These are phyloP conservation scores for Phtheirospermum japonicum DNA, from an alignment of 257 asterid species.

Conservation along the genomic window DNA sequence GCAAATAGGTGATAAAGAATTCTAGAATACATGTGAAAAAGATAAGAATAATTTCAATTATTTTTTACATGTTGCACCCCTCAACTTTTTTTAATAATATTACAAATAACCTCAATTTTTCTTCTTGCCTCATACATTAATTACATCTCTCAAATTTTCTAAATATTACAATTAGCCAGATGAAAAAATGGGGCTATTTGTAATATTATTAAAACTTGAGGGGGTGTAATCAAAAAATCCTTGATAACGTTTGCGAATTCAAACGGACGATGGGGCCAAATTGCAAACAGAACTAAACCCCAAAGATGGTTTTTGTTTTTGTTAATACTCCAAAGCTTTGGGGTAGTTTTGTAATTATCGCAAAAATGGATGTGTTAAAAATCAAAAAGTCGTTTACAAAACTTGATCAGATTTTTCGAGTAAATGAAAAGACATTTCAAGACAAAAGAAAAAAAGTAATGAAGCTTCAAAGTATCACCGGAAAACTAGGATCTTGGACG, in stretches of 20 bases:
- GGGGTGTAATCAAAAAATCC: not conserved
- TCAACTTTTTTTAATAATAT: too few relatives aligned
- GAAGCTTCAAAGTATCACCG: slow-evolving; percentile 44
- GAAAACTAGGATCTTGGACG: slow-evolving; percentile 81
- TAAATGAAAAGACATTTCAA: not conserved
- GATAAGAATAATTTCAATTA: not conserved
- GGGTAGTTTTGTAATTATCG: not conserved
- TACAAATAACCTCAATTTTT: too few relatives aligned
- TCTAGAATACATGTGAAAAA: not conserved
- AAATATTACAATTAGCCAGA: not conserved
- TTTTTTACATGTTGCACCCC: too few relatives aligned
- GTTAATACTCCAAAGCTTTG: not conserved
- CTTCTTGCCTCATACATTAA: too few relatives aligned
- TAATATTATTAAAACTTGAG: not conserved
- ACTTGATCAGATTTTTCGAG: not conserved
- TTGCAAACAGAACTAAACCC: not conserved
- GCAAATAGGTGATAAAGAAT: not conserved
- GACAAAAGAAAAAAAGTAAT: not conserved
- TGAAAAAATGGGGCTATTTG: not conserved
- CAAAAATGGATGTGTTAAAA: not conserved
- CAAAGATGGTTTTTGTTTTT: not conserved
- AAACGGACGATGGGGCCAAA: not conserved
- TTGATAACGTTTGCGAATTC: not conserved
- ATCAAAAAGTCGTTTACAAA: not conserved
- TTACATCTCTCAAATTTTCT: too few relatives aligned